Evolutionary conservation across 2,329 filamentous ascomycete species (phyloP).

Genomic region (Penicillium occitanis): DNA sequence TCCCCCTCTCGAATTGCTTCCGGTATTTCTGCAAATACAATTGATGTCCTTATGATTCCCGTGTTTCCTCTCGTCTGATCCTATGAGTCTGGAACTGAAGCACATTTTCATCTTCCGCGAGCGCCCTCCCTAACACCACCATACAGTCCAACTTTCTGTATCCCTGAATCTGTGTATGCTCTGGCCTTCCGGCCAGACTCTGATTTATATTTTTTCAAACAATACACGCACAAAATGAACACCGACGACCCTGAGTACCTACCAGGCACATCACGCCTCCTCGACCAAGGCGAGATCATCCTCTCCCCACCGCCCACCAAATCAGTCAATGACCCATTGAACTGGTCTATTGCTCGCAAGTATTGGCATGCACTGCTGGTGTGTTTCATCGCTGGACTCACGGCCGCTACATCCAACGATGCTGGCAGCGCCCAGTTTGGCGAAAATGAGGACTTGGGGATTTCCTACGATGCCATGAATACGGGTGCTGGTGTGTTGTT

Average conservation of each 20-base stretch:
- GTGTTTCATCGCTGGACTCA: conserved; percentile 55
- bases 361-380: conserved; percentile 54
- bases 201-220: not conserved
- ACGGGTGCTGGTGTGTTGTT: conserved; percentile 59
- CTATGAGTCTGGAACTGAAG: conserved; percentile 15
- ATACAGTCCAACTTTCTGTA: not conserved
- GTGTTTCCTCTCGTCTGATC: not conserved
- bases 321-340: conserved; percentile 55
- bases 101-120: conserved; percentile 18
- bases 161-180: conserved; percentile 7
- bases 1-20: too few species aligned
- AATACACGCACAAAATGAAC: conserved; percentile 7
- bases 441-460: conserved; percentile 52
- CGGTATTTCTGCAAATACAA: not conserved
- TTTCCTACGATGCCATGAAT: conserved; percentile 55
- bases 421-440: conserved; percentile 54
- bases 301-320: conserved; percentile 56
- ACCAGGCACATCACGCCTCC: conserved; percentile 31
- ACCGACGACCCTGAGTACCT: conserved; percentile 22
- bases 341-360: conserved; percentile 52
- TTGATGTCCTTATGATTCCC: not conserved
- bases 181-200: conserved; percentile 20
- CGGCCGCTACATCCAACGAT: conserved; percentile 58
- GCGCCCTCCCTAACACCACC: conserved; percentile 16
- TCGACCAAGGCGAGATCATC: conserved; percentile 47